These are phyloP conservation scores for Talinum fruticosum DNA, from an alignment of 148 eudicot species.

Conservation along the genomic window DNA sequence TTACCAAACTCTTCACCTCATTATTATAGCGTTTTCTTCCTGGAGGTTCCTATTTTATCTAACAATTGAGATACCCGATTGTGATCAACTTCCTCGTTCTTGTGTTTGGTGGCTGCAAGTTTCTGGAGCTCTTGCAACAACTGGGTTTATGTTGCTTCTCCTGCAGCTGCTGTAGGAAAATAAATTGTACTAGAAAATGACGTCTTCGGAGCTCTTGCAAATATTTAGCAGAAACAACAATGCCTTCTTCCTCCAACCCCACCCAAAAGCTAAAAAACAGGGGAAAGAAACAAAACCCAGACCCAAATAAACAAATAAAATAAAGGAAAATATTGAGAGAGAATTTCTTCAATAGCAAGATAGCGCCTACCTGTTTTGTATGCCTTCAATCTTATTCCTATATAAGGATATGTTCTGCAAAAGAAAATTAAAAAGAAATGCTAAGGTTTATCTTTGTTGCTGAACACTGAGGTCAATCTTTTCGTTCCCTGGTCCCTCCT, in stretches of 20 bases:
- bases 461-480: too few species aligned
- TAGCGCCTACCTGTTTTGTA: background rate
- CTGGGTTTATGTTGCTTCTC: background rate
- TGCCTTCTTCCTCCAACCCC: background rate
- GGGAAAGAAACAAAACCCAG: background rate
- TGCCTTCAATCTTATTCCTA: background rate
- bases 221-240: background rate
- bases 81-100: background rate
- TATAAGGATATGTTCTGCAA: background rate
- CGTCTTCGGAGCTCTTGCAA: constrained; percentile 2
- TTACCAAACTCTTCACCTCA: constrained; percentile 3
- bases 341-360: too few species aligned
- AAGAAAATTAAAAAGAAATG: too few species aligned
- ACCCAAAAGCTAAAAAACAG: background rate
- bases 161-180: background rate
- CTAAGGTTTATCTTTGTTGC: too few species aligned
- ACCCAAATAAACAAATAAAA: background rate
- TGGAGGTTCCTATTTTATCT: constrained; percentile 3
- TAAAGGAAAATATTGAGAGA: too few species aligned
- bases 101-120: background rate
- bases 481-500: too few species aligned
- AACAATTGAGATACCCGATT: background rate
- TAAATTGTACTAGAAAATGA: background rate
- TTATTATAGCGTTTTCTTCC: constrained; percentile 10
- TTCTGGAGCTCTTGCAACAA: background rate